Evolutionary conservation across 1,284 basidiomycete genomes (phyloP), one percentile per base, ranked within the genome.

Genomic region (Tilletia caries): DNA sequence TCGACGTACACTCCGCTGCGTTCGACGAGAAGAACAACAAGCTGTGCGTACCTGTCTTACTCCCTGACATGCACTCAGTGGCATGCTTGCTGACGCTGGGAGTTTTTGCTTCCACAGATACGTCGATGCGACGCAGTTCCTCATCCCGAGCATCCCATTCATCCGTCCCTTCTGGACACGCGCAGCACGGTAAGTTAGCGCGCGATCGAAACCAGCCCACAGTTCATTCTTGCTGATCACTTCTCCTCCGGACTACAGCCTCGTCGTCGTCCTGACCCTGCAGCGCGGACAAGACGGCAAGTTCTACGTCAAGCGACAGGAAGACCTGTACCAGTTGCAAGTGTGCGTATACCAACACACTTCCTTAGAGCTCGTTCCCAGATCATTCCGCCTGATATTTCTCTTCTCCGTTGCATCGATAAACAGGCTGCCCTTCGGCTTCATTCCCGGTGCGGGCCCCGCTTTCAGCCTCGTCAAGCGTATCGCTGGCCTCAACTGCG

Each of bases 261-360:
- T 83, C 54, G 41, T 83, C 20, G 77, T 82, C 32, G 70, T 73
- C 1, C 72, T 83, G 4, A 71, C 73, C 46, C 76, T 82, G 1
- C 75, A 76, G 54, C 71, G 76, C 1, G 77, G 78, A 10, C 74
- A 73, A 25, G 80, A 83, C 52, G 77, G 76, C 20, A 76, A 77
- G 67, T 78, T 78, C 70, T 83, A 83, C 73, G 52, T 83, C 67
- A 73, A 78, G 70, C 70, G 76, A 20, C 81, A 83, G 64, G 68
- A 79, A 52, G 81, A 83, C 66, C 68, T 76, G 15, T 83, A 83
- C 44, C 67, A 72, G 10, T 73, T 73, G 5, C 75, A 79, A 64
- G 73, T 73, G 73, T 77, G 67, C 72, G 75, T 73, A 1, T n/a
- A 8, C 29, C 33, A 46, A 20, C 8, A n/a, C n/a, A n/a, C n/a